Evolutionary conservation across 2,329 filamentous ascomycete genomes (phyloP), one percentile per base, ranked within the genome.

Genomic region (Aspergillus clavatus): DNA sequence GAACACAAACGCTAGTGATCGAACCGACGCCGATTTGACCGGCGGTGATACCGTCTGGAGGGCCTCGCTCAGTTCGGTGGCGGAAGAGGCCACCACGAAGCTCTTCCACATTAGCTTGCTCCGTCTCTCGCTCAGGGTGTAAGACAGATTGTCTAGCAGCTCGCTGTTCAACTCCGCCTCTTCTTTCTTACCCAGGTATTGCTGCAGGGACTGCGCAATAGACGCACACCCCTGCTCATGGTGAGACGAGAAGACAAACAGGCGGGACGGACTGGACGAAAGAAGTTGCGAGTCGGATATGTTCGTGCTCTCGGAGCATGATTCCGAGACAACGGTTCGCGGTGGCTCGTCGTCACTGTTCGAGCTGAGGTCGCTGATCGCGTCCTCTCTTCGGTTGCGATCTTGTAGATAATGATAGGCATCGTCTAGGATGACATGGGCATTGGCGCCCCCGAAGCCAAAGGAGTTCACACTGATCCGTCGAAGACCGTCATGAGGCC

Each of bases 361-460:
- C 11, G 10, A 12, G 7, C 14, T n/a, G 8, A 29, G n/a, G 2
- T 10, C 27, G 8, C 11, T 14, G 5, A 10, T 29, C 5, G 27
- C 5, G 11, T 5, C 5, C 8, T 5, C 5, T 5, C 10, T n/a
- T 14, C 27, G 27, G 27, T 10, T 11, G 8, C 27, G 5, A 5
- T 12, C 27, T 5, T 29, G 11, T 10, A n/a, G 11, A 29, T 10
- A 10, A 14, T 10, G 12, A 29, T 29, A 14, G 10, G 27, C 27
- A 2, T 21, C 51, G 43, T 66, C 65, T 2, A 75, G 47, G 12
- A 75, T 68, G 2, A 61, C 58, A 46, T 76, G 72, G 0, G 64
- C 67, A 47, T 74, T 75, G 4, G 68, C 65, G 29, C 73, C 73
- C 14, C 72, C 72, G 22, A 69, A 73, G 1, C 72, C 72, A 45